Percentiles rank a stretch among this genome's conserved stretches.
Conservation (phyloP, 1,139 yeast genomes). For the Taiozyma sp. region DNA sequence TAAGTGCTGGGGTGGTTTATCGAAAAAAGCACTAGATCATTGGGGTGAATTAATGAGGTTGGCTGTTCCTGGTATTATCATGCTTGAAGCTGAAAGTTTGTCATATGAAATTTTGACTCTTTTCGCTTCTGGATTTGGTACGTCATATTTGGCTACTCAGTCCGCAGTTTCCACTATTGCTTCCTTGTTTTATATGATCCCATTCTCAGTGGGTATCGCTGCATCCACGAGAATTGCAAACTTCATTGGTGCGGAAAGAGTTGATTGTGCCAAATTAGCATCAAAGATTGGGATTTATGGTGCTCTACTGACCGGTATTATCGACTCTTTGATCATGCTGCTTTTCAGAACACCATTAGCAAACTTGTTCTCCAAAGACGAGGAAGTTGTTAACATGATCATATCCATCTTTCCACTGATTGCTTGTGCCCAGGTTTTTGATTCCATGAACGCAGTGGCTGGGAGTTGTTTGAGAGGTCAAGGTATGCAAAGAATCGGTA, state of each 20-base stretch:
- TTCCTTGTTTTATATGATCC: conserved; percentile 77
- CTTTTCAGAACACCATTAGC: conserved; percentile 57
- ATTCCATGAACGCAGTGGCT: conserved; percentile 77
- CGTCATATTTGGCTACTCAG: conserved; percentile 82
- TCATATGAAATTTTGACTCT: conserved; percentile 72
- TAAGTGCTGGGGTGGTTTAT: conserved; percentile 71
- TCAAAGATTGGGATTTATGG: conserved; percentile 57
- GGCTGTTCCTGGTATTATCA: conserved; percentile 69
- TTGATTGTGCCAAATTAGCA: conserved; percentile 59
- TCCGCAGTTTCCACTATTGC: conserved; percentile 82
- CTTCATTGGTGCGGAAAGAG: conserved; percentile 76
- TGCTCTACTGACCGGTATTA: conserved; percentile 53
- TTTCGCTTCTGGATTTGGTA: conserved; percentile 77
- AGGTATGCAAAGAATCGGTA: conserved; percentile 83
- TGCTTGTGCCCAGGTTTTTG: conserved; percentile 70
- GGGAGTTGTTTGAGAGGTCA: conserved; percentile 85
- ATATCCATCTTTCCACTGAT: conserved; percentile 66
- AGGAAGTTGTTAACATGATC: conserved; percentile 49
- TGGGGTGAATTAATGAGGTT: conserved; percentile 57
- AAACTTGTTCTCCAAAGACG: conserved; percentile 62
- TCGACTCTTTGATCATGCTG: conserved; percentile 51
- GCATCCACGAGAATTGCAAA: conserved; percentile 85
- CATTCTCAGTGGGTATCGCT: conserved; percentile 87
- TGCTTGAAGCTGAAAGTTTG: conserved; percentile 71
- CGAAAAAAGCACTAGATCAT: conserved; percentile 44